Conservation (phyloP, 345 rosid species). For the Hibiscus syriacus region DNA sequence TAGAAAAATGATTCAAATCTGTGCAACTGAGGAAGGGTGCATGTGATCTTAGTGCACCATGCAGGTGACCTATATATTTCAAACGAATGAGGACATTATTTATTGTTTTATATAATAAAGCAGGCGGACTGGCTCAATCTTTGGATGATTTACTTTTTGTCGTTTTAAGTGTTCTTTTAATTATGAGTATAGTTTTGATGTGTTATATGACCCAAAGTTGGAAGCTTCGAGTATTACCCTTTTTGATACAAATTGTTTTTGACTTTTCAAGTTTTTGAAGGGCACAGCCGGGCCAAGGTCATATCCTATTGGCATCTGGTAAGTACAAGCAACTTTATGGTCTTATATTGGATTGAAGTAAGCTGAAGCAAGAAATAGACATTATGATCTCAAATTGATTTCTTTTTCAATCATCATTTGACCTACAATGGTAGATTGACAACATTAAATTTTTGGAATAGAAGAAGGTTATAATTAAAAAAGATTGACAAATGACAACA, state of each 20-base stretch:
- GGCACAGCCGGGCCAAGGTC: not conserved
- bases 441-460: not conserved
- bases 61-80: not conserved
- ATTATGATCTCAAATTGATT: no score
- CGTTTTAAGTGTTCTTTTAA: not conserved
- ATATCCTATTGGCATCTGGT: not conserved
- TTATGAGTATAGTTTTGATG: not conserved
- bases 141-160: not conserved
- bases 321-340: no score
- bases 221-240: not conserved
- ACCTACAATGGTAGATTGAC: no score
- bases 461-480: not conserved
- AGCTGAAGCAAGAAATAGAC: no score
- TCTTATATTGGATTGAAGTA: no score
- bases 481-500: not conserved
- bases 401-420: no score
- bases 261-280: not conserved
- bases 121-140: not conserved
- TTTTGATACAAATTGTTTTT: not conserved
- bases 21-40: not conserved
- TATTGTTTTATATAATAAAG: not conserved
- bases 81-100: not conserved
- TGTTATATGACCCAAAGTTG: not conserved
- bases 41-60: slow-evolving; percentile 3
- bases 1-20: not conserved